phyloP scores from a whole-genome alignment of 345 rosid species.

The Melaleuca quinquenervia region DNA sequence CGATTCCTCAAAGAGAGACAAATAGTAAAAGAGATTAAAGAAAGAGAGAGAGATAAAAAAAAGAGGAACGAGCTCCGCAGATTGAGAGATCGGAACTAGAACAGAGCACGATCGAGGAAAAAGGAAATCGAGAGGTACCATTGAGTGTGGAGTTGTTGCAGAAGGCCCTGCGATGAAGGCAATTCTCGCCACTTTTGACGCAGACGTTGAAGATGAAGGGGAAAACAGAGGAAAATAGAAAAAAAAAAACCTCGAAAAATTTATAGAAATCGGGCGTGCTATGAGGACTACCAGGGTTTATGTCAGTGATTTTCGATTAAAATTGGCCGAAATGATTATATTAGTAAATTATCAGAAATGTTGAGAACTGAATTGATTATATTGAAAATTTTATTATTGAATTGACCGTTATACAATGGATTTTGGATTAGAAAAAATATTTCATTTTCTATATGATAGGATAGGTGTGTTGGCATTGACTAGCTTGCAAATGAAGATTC shows the following conservation, averaged over 20 bases:
- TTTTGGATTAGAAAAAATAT: not conserved
- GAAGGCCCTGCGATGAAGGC: not conserved
- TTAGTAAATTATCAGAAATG: not conserved
- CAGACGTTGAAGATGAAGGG: not conserved
- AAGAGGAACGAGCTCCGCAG: not conserved
- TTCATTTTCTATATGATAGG: not conserved
- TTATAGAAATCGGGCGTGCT: not conserved
- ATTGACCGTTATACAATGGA: not conserved
- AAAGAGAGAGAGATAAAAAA: accelerated
- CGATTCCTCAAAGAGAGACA: not conserved
- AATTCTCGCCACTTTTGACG: not conserved
- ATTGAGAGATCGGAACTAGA: not conserved
- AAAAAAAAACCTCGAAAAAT: not conserved
- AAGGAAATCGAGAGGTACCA: not conserved
- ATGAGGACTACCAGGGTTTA: accelerated
- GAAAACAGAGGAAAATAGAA: not conserved
- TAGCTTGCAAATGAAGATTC: not conserved
- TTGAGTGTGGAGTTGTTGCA: not conserved
- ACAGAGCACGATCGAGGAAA: not conserved
- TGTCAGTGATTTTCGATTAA: not conserved
- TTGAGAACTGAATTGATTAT: accelerated
- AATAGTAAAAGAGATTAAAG: no score
- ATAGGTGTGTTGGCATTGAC: not conserved
- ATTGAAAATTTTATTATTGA: not conserved
- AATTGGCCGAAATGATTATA: accelerated